Evolutionary conservation across 2,329 filamentous ascomycete genomes (phyloP).

Genomic region (Exophiala alcalophila): DNA sequence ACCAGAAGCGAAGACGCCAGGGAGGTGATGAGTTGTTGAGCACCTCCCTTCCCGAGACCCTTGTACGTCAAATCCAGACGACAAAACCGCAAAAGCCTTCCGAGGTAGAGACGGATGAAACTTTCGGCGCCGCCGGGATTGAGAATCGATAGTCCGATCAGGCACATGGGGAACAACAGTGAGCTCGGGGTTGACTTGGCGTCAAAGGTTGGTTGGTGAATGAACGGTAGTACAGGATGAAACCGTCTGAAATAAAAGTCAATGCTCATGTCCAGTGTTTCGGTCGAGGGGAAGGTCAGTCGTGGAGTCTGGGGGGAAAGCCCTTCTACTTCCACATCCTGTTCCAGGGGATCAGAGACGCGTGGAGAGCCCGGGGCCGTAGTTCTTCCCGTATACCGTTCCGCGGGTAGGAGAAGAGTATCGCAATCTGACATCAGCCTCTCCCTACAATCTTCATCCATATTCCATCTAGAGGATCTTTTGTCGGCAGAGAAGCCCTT

Average conservation of each 20-base stretch:
- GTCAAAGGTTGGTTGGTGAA: conserved; percentile 13
- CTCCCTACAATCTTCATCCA: conserved; percentile 10
- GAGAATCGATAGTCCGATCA: conserved; percentile 14
- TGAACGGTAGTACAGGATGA: conserved; percentile 11
- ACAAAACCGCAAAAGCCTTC: conserved; percentile 10
- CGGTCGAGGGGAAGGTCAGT: conserved; percentile 6
- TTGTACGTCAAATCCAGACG: conserved; percentile 12
- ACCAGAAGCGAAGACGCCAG: conserved; percentile 10
- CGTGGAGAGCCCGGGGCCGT: conserved; percentile 8
- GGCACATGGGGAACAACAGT: conserved; percentile 10
- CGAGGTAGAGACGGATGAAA: conserved; percentile 5
- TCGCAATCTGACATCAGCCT: conserved; percentile 13
- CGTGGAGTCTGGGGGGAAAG: conserved; percentile 3
- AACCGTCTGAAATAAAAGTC: conserved; percentile 12
- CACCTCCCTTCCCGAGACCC: conserved; percentile 9
- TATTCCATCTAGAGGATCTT: conserved; percentile 12
- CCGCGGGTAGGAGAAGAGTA: conserved; percentile 2
- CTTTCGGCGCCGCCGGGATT: conserved; percentile 5
- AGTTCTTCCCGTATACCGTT: conserved; percentile 7
- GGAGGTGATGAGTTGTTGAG: conserved; percentile 9
- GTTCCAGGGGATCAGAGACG: conserved; percentile 2
- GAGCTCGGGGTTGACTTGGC: conserved; percentile 11
- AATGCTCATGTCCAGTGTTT: conserved; percentile 14
- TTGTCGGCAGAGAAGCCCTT: background rate
- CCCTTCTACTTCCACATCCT: conserved; percentile 9